Conservation (phyloP, 148 eudicot species). For the Cornus controversa region DNA sequence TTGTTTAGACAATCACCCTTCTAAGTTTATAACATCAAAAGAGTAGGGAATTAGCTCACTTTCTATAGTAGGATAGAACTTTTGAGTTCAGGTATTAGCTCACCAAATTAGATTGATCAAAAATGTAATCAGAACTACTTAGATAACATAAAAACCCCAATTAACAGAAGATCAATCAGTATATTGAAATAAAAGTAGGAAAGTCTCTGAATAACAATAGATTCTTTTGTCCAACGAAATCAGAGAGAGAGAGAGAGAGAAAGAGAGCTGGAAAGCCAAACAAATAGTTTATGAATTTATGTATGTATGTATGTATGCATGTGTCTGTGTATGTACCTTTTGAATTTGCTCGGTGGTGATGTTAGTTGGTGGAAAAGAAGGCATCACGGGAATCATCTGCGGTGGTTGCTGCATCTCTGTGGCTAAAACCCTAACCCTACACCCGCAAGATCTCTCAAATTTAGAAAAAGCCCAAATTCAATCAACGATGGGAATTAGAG, state of each 20-base stretch:
- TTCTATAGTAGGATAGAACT: too few relatives aligned
- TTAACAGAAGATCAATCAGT: not conserved
- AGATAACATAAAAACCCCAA: not conserved
- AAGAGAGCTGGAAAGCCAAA: not conserved
- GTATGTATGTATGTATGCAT: too few relatives aligned
- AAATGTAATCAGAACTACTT: not conserved
- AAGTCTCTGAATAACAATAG: too few relatives aligned
- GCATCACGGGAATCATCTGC: conserved; percentile 58
- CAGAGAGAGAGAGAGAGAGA: not conserved
- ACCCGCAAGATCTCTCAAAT: not conserved
- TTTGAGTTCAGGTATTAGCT: too few relatives aligned
- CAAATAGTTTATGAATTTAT: too few relatives aligned
- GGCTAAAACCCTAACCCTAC: conserved; percentile 25
- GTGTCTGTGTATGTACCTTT: conserved; percentile 41
- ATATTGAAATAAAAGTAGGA: not conserved
- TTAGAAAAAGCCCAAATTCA: too few relatives aligned
- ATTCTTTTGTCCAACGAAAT: not conserved
- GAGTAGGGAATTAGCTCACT: too few relatives aligned
- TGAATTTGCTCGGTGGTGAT: conserved; percentile 97
- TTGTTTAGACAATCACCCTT: too few relatives aligned
- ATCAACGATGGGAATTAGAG: not conserved
- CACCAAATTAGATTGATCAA: not conserved
- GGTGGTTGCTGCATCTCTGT: conserved; percentile 64
- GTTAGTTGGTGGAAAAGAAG: conserved; percentile 61
- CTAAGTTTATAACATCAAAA: too few relatives aligned